Base-by-base conservation (phyloP, 2,329 filamentous ascomycete genomes). In the Apiospora sp. region DNA sequence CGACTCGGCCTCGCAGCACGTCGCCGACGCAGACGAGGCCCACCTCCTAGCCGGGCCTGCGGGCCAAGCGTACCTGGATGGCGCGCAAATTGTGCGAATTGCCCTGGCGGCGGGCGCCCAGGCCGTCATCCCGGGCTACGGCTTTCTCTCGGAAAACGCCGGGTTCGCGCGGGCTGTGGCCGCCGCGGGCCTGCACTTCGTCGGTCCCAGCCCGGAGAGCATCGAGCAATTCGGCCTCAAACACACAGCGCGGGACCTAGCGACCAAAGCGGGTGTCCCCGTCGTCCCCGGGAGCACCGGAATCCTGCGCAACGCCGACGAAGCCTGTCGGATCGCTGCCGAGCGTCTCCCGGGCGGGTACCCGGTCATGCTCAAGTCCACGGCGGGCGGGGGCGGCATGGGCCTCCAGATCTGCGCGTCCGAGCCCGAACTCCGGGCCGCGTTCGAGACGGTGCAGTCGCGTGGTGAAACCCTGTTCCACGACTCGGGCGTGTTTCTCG, bases 351-450 rank as follows among this genome's bases (percentile, higher is more conserved):
- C 54, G 8, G 78, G 82, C 0, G 82, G 81, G 0, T 85, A 81
- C 72, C 83, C 83, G 49, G 84, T 89, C 14, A 86, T 89, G 75
- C 82, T 90, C 44, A 93, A 93, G 79, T 89, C 89, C 0, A 88
- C 89, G 0, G 89, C 86, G 41, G 89, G 89, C 4, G 90, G 91
- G 1, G 92, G 91, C 5, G 91, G 91, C 4, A 92, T 92, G 85
- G 92, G 92, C 0, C 83, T 92, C 71, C 84, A 88, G 43, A 87
- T 87, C 2, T 91, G 90, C 73, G 78, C 83, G 13, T 81, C 82
- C 34, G 83, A 85, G 24, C 79, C 83, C 4, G 87, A 91, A 34
- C 84, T 93, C 34, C 81, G 83, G n/a, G 80, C 84, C 10, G 86
- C 87, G 3, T 87, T 90, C 72, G 82, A 81, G 44, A 85, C 81